These are phyloP conservation scores for Lactarius akahatsu DNA, from an alignment of 768 basidiomycete genomes.

Conservation along the genomic window DNA sequence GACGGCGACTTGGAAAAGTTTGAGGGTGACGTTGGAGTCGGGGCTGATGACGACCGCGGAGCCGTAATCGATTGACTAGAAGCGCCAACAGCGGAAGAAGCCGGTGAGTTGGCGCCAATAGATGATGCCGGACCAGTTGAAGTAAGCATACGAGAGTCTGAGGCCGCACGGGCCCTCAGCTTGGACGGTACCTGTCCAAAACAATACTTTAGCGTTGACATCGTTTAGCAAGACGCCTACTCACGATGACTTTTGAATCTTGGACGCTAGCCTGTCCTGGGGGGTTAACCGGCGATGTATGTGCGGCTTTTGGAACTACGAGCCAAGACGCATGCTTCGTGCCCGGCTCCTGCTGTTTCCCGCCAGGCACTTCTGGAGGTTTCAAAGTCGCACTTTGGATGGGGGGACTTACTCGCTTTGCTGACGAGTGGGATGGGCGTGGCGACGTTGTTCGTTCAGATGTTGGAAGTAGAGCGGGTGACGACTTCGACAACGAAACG, in stretches of 20 bases:
- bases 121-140: constrained; percentile 5
- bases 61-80: constrained; percentile 15
- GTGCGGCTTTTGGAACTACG: constrained; percentile 18
- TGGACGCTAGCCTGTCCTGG: constrained; percentile 6
- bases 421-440: constrained; percentile 14
- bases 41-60: constrained; percentile 10
- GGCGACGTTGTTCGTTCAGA: constrained; percentile 12
- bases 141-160: constrained; percentile 26
- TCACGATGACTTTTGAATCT: constrained; percentile 11
- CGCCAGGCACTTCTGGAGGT: not conserved
- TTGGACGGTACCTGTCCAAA: constrained; percentile 13
- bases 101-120: constrained; percentile 11
- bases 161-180: constrained; percentile 25
- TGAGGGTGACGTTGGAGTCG: constrained; percentile 16
- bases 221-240: not conserved
- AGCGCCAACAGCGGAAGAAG: constrained; percentile 6
- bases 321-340: constrained; percentile 27
- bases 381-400: constrained; percentile 7
- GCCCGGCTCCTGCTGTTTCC: constrained; percentile 12
- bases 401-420: constrained; percentile 19
- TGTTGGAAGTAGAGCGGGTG: constrained; percentile 9
- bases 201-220: not conserved
- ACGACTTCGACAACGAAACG: constrained; percentile 4
- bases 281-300: not conserved
- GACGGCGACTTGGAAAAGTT: constrained; percentile 27